Conservation (phyloP, 1,284 basidiomycete species). For the Clitocybe nebularis region DNA sequence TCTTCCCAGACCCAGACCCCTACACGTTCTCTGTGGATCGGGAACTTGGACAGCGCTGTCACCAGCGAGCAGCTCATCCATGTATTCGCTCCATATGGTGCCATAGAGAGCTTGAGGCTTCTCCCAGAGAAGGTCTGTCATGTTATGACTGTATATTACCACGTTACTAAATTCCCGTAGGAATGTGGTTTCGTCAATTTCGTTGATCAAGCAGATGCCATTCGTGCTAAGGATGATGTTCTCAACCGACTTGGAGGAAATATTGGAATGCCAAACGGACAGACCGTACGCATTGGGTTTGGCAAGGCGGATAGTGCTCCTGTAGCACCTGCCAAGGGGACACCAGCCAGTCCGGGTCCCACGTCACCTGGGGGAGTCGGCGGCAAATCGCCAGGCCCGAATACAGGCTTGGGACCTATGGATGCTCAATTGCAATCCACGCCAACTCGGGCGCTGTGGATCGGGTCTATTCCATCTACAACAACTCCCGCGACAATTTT, state of each 20-base stretch:
- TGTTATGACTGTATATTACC: conserved; percentile 7
- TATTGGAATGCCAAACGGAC: conserved; percentile 89
- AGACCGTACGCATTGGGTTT: conserved; percentile 94
- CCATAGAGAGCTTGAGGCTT: conserved; percentile 91
- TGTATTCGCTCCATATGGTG: conserved; percentile 94
- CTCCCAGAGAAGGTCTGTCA: conserved; percentile 88
- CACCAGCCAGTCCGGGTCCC: conserved; percentile 56
- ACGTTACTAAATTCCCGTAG: conserved; percentile 33
- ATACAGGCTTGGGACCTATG: conserved; percentile 56
- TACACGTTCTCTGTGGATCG: conserved; percentile 95
- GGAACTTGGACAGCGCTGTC: conserved; percentile 90
- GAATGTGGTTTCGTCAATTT: conserved; percentile 99
- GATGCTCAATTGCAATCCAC: conserved; percentile 82
- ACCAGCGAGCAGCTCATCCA: conserved; percentile 93
- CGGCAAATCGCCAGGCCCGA: conserved; percentile 45
- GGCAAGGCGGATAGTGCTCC: conserved; percentile 95
- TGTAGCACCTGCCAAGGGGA: conserved; percentile 79
- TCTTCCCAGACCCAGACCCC: conserved; percentile 82
- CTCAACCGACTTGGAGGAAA: conserved; percentile 91
- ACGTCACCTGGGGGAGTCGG: conserved; percentile 54
- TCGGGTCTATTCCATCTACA: conserved; percentile 90
- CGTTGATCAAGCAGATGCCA: conserved; percentile 90
- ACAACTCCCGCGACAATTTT: conserved; percentile 92
- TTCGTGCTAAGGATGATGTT: conserved; percentile 95
- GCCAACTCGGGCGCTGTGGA: conserved; percentile 92